phyloP scores from a whole-genome alignment of 176 grass and related monocot species.

The Guadua angustifolia region DNA sequence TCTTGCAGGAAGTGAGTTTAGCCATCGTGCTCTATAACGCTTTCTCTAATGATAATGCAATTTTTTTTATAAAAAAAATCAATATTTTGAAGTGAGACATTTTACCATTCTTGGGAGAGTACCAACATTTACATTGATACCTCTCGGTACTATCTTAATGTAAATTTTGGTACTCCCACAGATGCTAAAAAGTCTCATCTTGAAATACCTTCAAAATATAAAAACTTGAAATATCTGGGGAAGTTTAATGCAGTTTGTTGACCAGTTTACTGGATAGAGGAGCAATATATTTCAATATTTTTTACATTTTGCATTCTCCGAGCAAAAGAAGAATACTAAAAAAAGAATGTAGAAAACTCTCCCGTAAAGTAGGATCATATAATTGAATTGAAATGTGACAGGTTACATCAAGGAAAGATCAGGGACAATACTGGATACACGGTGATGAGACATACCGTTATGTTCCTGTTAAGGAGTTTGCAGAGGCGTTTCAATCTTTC shows the following conservation, averaged over 20 bases:
- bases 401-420: constrained; percentile 89
- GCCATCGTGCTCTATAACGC: neutral
- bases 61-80: neutral
- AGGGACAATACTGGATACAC: constrained; percentile 73
- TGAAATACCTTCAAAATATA: neutral
- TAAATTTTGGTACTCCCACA: too few species aligned
- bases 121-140: too few species aligned
- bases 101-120: too few species aligned
- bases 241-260: neutral
- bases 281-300: neutral
- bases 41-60: neutral
- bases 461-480: constrained; percentile 66
- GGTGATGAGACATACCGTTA: constrained; percentile 64
- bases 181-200: neutral
- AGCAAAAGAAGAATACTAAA: neutral
- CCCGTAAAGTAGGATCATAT: neutral
- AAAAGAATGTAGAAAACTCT: neutral
- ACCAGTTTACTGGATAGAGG: neutral
- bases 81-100: too few species aligned
- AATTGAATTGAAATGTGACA: constrained; percentile 32
- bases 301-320: neutral
- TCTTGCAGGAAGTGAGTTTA: constrained; percentile 73
- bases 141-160: too few species aligned
- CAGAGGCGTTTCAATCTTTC: constrained; percentile 76
- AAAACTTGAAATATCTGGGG: neutral